Conservation (phyloP, 2,329 filamentous ascomycete species). For the Aaosphaeria arxii region DNA sequence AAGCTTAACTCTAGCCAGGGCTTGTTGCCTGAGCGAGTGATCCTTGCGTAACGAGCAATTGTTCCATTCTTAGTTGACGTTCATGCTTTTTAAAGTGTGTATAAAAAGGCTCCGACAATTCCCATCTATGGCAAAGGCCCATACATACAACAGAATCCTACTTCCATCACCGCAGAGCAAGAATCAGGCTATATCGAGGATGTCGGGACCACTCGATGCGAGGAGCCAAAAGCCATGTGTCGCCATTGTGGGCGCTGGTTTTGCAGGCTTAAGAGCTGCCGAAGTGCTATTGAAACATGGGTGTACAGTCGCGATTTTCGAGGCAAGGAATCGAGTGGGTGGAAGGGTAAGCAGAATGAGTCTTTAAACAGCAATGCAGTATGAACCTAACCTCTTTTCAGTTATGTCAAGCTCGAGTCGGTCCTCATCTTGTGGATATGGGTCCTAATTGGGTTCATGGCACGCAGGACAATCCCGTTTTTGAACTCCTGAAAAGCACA, state of each 20-base stretch:
- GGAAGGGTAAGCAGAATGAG: conserved; percentile 52
- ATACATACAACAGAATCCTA: too few species aligned
- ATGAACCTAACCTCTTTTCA: conserved; percentile 45
- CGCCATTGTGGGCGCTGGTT: conserved; percentile 63
- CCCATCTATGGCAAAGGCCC: too few species aligned
- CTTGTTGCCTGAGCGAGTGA: too few species aligned
- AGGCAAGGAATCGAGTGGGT: conserved; percentile 62
- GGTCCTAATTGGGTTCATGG: not conserved
- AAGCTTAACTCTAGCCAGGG: too few species aligned
- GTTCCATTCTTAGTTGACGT: too few species aligned
- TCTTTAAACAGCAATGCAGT: conserved; percentile 3
- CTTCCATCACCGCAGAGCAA: too few species aligned
- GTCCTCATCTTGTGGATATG: not conserved
- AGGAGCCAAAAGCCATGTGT: conserved; percentile 26
- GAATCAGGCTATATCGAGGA: too few species aligned
- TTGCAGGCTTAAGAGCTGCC: conserved; percentile 65
- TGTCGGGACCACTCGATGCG: too few species aligned
- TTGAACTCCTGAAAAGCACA: not conserved
- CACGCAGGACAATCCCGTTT: not conserved
- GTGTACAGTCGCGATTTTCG: conserved; percentile 63
- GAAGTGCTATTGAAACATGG: conserved; percentile 60
- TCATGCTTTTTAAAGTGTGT: too few species aligned
- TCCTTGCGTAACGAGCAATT: too few species aligned
- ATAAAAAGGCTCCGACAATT: too few species aligned
- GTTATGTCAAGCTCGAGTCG: conserved; percentile 19